Evolutionary conservation across 352 stramenopile genomes (phyloP), one percentile per base, ranked within the genome.

Genomic region (Pythium rhizo-oryzae): DNA sequence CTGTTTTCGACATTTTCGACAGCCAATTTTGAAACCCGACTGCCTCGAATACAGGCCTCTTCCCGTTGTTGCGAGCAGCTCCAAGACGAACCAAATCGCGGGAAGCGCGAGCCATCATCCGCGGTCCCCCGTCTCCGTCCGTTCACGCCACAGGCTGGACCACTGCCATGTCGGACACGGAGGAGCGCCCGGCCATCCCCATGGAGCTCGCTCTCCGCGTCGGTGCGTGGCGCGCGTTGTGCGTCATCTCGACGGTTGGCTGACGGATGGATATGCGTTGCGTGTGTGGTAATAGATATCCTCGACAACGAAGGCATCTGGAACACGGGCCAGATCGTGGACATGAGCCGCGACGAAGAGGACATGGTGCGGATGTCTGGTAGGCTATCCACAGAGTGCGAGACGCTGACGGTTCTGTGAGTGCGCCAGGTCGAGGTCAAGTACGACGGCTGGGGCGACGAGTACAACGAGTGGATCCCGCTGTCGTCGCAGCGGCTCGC

Each of bases 231-330:
- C n/a, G n/a, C n/a, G n/a, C n/a, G n/a, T n/a, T 16, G 9, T 16
- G 8, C n/a, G n/a, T n/a, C n/a, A n/a, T n/a, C n/a, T n/a, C n/a
- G n/a, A n/a, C n/a, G n/a, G n/a, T n/a, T n/a, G n/a, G n/a, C n/a
- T n/a, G n/a, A 43, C 15, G 1, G 13, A 21, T 47, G 1, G 41
- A 47, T 47, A 47, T 16, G 41, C 18, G 15, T 47, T 52, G n/a
- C n/a, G n/a, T n/a, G 19, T 43, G 8, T 23, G 6, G 43, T 55
- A n/a, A n/a, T n/a, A 92, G 86, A 94, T 62, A 79, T 92, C 56
- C 72, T 94, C 65, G 86, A 94, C 65, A 87, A 89, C 49, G 86
- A 94, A 54, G 86, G 86, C 33, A 94, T 92, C 56, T 94, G 86
- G 86, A 94, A 94, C 75, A 92, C 84, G 28, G 86, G 81, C 33